Evolutionary conservation across 2,329 filamentous ascomycete species (phyloP).

Genomic region (Fonsecaea pedrosoi): DNA sequence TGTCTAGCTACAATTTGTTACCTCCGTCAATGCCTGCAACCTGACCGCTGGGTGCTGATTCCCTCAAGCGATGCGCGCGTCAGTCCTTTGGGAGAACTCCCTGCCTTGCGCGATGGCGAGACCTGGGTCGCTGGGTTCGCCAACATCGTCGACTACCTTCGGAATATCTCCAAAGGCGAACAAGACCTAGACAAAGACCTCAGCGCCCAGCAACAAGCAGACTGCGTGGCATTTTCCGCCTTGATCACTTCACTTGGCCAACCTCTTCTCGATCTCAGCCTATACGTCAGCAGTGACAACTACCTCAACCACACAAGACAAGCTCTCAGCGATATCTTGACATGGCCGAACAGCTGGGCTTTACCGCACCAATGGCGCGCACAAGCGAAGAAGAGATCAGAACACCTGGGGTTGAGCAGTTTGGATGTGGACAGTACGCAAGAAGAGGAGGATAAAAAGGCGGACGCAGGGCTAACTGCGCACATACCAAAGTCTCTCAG

Average conservation of each 20-base stretch:
- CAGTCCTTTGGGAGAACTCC: slow-evolving; percentile 68
- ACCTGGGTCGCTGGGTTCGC: slow-evolving; percentile 61
- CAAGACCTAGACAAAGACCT: slow-evolving; percentile 58
- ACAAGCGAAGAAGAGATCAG: slow-evolving; percentile 72
- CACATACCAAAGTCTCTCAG: slow-evolving; percentile 57
- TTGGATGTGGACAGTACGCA: slow-evolving; percentile 66
- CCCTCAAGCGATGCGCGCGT: slow-evolving; percentile 74
- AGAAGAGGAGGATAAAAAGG: slow-evolving; percentile 49
- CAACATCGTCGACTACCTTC: slow-evolving; percentile 61
- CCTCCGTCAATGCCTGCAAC: slow-evolving; percentile 67
- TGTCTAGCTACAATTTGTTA: slow-evolving; percentile 85
- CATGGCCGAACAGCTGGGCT: slow-evolving; percentile 88
- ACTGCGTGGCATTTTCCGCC: slow-evolving; percentile 59
- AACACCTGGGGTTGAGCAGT: slow-evolving; percentile 71
- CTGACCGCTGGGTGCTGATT: slow-evolving; percentile 71
- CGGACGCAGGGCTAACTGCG: slow-evolving; percentile 45
- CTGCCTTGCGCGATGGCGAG: slow-evolving; percentile 62
- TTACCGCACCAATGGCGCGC: slow-evolving; percentile 76
- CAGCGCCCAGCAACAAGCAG: slow-evolving; percentile 53
- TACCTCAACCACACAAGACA: slow-evolving; percentile 79
- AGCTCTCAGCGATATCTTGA: slow-evolving; percentile 78
- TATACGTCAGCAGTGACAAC: slow-evolving; percentile 90
- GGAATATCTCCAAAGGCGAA: slow-evolving; percentile 53
- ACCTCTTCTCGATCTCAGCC: slow-evolving; percentile 80
- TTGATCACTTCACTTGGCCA: slow-evolving; percentile 78